Conservation (phyloP, 2,329 filamentous ascomycete species). For the Xylaria sp. region DNA sequence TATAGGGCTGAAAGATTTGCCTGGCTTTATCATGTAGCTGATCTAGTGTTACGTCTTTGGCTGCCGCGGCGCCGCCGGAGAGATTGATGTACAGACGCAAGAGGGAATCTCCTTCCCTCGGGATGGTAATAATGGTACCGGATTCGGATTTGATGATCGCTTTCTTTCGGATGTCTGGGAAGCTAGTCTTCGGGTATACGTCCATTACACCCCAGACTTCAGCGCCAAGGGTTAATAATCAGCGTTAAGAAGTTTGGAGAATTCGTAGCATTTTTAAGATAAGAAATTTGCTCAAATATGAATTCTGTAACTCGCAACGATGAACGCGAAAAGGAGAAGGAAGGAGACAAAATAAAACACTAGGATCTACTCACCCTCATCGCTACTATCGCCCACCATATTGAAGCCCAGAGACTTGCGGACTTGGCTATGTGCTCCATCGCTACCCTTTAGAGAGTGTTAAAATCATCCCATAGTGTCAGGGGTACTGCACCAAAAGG, state of each 20-base stretch:
- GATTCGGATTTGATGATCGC: conserved; percentile 62
- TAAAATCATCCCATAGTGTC: neutral
- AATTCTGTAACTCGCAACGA: neutral
- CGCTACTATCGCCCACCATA: conserved; percentile 60
- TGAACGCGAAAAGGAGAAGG: too few species aligned
- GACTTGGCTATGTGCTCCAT: conserved; percentile 63
- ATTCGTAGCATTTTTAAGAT: neutral
- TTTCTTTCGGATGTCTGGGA: conserved; percentile 71
- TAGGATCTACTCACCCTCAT: conserved; percentile 35
- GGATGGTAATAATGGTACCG: conserved; percentile 70
- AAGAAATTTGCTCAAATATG: neutral
- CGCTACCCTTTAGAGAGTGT: conserved; percentile 50
- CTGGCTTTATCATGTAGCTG: conserved; percentile 64
- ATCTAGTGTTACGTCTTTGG: conserved; percentile 61
- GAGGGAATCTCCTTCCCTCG: conserved; percentile 66
- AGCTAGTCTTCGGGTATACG: conserved; percentile 64
- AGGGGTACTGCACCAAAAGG: neutral
- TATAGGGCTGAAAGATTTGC: conserved; percentile 64
- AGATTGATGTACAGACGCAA: conserved; percentile 72
- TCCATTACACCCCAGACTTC: conserved; percentile 53
- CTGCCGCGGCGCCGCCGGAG: conserved; percentile 56
- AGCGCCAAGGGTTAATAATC: neutral
- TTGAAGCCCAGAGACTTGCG: conserved; percentile 61
- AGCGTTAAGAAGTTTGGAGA: neutral
- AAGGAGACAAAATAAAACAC: neutral